phyloP scores from a whole-genome alignment of 2,329 filamentous ascomycete genomes.

The Claviceps humidiphila region DNA sequence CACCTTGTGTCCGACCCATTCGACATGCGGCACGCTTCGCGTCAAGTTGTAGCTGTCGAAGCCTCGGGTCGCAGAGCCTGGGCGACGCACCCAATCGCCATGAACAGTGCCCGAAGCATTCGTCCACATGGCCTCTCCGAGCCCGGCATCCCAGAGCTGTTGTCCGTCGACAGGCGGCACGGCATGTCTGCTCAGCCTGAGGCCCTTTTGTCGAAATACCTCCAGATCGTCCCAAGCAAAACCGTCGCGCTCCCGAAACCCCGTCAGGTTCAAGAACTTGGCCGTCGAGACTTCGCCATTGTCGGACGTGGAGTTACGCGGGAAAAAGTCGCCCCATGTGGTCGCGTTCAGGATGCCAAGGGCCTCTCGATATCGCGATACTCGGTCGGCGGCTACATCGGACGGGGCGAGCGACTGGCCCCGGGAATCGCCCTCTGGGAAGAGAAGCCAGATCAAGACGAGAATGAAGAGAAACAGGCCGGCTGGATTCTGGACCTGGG shows the following conservation, averaged over 20 bases:
- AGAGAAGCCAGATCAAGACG: slow-evolving; percentile 26
- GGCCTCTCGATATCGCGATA: slow-evolving; percentile 38
- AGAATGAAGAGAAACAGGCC: slow-evolving; percentile 17
- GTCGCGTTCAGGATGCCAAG: slow-evolving; percentile 42
- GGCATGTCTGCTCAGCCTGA: slow-evolving; percentile 44
- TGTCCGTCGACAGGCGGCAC: slow-evolving; percentile 28
- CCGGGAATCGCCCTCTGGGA: slow-evolving; percentile 23
- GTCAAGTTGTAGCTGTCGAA: slow-evolving; percentile 49
- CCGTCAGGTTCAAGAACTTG: slow-evolving; percentile 58
- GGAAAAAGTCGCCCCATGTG: slow-evolving; percentile 47
- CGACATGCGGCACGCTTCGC: slow-evolving; percentile 47
- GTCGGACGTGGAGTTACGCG: slow-evolving; percentile 19
- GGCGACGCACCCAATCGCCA: slow-evolving; percentile 59
- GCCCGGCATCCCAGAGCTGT: slow-evolving; percentile 24
- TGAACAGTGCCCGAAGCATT: slow-evolving; percentile 67
- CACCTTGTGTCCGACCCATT: slow-evolving; percentile 45
- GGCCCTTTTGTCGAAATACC: slow-evolving; percentile 50
- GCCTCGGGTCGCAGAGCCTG: slow-evolving; percentile 30
- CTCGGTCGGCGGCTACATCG: slow-evolving; percentile 28
- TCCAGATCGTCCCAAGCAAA: slow-evolving; percentile 67
- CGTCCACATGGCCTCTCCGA: slow-evolving; percentile 46
- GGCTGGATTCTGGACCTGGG: slow-evolving; percentile 31
- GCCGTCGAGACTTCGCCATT: slow-evolving; percentile 9
- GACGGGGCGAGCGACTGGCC: slow-evolving; percentile 20
- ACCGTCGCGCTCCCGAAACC: slow-evolving; percentile 59